Base-by-base conservation (phyloP, 371 early-diverging fungal genomes). In the Rhizopus stolonifer region DNA sequence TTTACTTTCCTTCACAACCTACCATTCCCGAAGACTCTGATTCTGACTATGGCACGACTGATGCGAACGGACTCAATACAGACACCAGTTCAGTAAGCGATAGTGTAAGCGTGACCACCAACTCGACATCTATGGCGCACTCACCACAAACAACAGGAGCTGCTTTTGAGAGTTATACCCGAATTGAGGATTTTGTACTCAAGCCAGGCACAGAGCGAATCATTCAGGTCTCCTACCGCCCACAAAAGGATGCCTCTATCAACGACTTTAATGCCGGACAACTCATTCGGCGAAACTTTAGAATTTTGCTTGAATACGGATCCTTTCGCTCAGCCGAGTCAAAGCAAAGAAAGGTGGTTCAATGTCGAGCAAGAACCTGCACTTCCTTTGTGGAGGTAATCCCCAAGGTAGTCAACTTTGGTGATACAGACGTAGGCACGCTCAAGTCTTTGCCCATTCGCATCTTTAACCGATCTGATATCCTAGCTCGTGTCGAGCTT, bases 361-460 rank as follows among this genome's bases (percentile, higher is more conserved):
- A 94, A 40, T 97, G 98, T 73, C 88, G 87, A 52, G 88, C 95
- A 1, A 81, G 92, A 31, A 87, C 87, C 15, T 97, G 99, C 62
- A 98, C 96, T 0, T 94, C 99, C 0, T 85, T 95, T 55, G 89
- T 98, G 32, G 88, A 90, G 21, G 90, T 93, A 2, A 71, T 80
- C 18, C 96, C 98, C 0, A 79, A 82, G 44, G 69, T 80, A 29
- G 74, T 98, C 13, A 88, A 95, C 60, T 97, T 97, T 75, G 99
- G 98, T 39, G 90, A 94, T 57, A 93, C 94, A 0, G 94, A 96
- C 66, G 96, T 98, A 1, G 95, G 96, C 13, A 92, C 90, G 2
- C 74, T 93, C 26, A 96, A 94, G 69, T 90, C 94, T 3, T 56
- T 88, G 49, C 90, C 92, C 1, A 76, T 98, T 50, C 74, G 77